Conservation (phyloP, 2,329 filamentous ascomycete species). For the Cladosporium sp. region DNA sequence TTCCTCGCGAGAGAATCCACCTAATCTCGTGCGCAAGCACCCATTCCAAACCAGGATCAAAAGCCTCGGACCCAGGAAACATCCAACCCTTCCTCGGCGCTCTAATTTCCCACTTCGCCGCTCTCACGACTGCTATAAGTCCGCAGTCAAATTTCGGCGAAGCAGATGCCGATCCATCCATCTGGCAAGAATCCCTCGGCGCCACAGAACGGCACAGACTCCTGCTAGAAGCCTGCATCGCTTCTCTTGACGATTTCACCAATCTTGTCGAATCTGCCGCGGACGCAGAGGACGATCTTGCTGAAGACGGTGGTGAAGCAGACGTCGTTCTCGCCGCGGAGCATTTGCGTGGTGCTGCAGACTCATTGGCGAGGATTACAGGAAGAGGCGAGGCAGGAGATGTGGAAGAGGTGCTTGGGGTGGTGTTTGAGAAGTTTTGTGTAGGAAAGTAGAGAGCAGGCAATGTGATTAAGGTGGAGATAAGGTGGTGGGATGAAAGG, state of each 20-base stretch:
- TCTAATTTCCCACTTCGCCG: constrained; percentile 64
- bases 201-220: constrained; percentile 86
- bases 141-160: constrained; percentile 27
- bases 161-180: constrained; percentile 52
- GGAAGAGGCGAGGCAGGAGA: constrained; percentile 80
- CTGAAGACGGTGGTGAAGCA: constrained; percentile 45
- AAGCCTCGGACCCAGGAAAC: constrained; percentile 58
- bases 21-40: constrained; percentile 62
- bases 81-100: constrained; percentile 65
- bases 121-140: constrained; percentile 57
- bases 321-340: constrained; percentile 92
- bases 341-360: constrained; percentile 74
- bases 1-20: constrained; percentile 47
- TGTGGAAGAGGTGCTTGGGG: constrained; percentile 90
- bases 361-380: constrained; percentile 79
- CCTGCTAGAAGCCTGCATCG: constrained; percentile 69
- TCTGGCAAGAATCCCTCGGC: constrained; percentile 79
- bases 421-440: constrained; percentile 86
- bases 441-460: constrained; percentile 34
- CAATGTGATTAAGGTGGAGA: neutral
- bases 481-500: too few relatives aligned
- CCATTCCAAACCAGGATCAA: constrained; percentile 37
- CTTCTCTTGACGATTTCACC: constrained; percentile 66
- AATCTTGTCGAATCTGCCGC: constrained; percentile 26
- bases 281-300: constrained; percentile 7